phyloP scores from a whole-genome alignment of 805 yeast genomes.

The Saccharomycopsis sp. region DNA sequence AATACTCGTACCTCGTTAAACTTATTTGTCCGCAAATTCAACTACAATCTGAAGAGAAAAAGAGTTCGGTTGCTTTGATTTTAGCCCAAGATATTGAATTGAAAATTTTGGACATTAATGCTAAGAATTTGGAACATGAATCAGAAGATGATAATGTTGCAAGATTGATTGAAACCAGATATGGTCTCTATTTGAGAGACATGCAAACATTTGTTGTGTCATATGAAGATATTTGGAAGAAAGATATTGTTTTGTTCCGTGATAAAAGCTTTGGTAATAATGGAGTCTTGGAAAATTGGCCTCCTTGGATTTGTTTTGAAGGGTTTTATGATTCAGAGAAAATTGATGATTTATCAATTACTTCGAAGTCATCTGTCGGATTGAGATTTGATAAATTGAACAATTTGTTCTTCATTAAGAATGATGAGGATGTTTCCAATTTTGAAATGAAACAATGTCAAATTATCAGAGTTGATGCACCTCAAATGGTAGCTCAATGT shows the following conservation, averaged over 20 bases:
- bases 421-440: not conserved
- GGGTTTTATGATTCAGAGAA: slow-evolving; percentile 44
- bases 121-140: slow-evolving; percentile 34
- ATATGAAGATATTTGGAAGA: slow-evolving; percentile 29
- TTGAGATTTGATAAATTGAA: slow-evolving; percentile 46
- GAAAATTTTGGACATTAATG: slow-evolving; percentile 40
- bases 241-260: slow-evolving; percentile 30
- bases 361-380: slow-evolving; percentile 48
- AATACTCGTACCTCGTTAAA: slow-evolving; percentile 45
- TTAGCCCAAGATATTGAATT: slow-evolving; percentile 55
- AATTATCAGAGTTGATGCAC: slow-evolving; percentile 32
- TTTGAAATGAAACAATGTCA: slow-evolving; percentile 25
- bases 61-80: slow-evolving; percentile 40
- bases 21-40: slow-evolving; percentile 60
- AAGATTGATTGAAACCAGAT: slow-evolving; percentile 46
- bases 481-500: slow-evolving; percentile 45
- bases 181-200: slow-evolving; percentile 49
- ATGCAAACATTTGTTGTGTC: slow-evolving; percentile 47
- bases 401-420: slow-evolving; percentile 34
- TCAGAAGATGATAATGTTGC: slow-evolving; percentile 31
- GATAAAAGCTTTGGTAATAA: slow-evolving; percentile 27
- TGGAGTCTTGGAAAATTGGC: slow-evolving; percentile 39
- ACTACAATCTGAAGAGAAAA: slow-evolving; percentile 38
- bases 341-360: slow-evolving; percentile 38
- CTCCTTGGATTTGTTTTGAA: slow-evolving; percentile 62